These are phyloP conservation scores for Wickerhamomyces bisporus DNA, from an alignment of 805 yeast species.

Conservation along the genomic window DNA sequence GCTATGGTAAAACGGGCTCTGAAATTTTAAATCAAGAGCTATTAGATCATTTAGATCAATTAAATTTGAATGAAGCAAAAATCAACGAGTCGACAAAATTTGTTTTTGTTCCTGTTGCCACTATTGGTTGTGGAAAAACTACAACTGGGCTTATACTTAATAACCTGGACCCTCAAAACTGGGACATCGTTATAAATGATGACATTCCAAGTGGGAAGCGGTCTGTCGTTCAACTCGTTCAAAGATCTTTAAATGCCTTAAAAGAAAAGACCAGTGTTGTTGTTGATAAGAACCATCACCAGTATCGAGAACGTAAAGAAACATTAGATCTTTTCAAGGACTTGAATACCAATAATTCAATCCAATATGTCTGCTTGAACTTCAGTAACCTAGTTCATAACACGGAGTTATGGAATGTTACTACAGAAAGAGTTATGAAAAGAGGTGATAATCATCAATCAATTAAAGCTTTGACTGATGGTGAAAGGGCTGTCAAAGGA, in stretches of 20 bases:
- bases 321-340: constrained; percentile 48
- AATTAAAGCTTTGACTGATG: constrained; percentile 48
- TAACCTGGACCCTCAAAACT: constrained; percentile 44
- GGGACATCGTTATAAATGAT: constrained; percentile 84
- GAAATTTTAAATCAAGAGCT: constrained; percentile 47
- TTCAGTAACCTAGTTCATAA: constrained; percentile 44
- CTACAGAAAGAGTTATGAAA: constrained; percentile 50
- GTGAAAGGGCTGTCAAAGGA: constrained; percentile 43
- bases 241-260: constrained; percentile 38
- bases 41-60: constrained; percentile 30
- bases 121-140: constrained; percentile 94
- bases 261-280: constrained; percentile 46
- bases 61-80: constrained; percentile 34
- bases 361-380: constrained; percentile 64
- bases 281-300: constrained; percentile 82
- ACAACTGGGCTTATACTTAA: constrained; percentile 63
- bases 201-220: constrained; percentile 44
- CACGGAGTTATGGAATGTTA: constrained; percentile 42
- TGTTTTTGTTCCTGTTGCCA: constrained; percentile 76
- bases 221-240: constrained; percentile 45
- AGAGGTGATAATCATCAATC: constrained; percentile 91
- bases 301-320: constrained; percentile 60
- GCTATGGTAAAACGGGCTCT: constrained; percentile 51
- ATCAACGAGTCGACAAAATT: constrained; percentile 42
- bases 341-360: constrained; percentile 32